phyloP scores from a whole-genome alignment of 306 rosid genomes.

The Lathyrus sativus region DNA sequence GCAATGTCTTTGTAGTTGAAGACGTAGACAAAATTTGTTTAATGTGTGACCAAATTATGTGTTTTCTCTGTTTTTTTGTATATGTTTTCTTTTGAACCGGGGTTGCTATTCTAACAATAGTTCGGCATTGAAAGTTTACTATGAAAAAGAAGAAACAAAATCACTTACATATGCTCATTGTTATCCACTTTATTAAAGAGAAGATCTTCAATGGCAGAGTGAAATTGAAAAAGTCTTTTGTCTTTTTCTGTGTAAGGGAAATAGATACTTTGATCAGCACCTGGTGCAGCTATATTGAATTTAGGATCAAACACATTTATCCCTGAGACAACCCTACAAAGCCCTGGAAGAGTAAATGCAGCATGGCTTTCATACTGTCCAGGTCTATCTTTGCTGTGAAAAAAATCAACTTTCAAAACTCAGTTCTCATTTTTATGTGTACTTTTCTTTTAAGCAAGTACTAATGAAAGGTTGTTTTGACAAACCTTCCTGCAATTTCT shows the following conservation, averaged over 20 bases:
- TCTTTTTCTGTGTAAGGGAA: conserved; percentile 68
- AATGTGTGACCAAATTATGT: too few species aligned
- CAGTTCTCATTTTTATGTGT: conserved; percentile 2
- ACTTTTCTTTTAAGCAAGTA: background rate
- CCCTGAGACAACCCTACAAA: conserved; percentile 91
- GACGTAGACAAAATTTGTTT: background rate
- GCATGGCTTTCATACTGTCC: conserved; percentile 93
- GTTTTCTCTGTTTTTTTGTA: background rate
- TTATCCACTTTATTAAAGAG: conserved; percentile 65
- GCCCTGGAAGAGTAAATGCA: conserved; percentile 89
- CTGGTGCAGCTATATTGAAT: conserved; percentile 93
- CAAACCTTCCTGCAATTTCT: conserved; percentile 96
- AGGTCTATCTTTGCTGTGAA: conserved; percentile 81
- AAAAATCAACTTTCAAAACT: conserved; percentile 36
- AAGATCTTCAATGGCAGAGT: conserved; percentile 77
- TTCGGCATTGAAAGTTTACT: background rate
- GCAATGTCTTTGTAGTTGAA: background rate
- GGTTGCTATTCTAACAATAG: background rate
- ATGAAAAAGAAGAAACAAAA: conserved; percentile 2
- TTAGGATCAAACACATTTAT: conserved; percentile 90
- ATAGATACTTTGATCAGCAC: conserved; percentile 80
- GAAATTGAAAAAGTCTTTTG: conserved; percentile 56
- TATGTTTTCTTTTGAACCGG: background rate
- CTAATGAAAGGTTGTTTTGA: background rate
- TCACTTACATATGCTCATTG: conserved; percentile 71